Percentiles rank a stretch among this genome's conserved stretches.
phyloP scores from a whole-genome alignment of 2,329 filamentous ascomycete genomes.

The Fusarium burgessii region DNA sequence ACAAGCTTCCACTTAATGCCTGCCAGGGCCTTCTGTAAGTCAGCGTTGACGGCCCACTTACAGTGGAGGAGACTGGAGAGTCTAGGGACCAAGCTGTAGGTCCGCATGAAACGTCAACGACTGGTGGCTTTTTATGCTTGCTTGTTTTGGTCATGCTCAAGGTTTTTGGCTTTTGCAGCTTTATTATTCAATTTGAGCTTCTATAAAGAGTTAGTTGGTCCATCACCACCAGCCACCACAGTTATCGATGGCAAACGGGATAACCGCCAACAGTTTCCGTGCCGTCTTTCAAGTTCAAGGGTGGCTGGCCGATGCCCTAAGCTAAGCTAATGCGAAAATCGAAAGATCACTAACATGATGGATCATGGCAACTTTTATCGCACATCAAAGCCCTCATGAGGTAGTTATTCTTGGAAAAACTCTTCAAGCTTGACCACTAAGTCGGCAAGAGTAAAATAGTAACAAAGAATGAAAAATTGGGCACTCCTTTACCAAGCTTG shows the following conservation, averaged over 20 bases:
- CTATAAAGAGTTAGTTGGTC: not conserved
- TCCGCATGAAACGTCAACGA: constrained; percentile 6
- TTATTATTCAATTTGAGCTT: not conserved
- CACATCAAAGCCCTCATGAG: not conserved
- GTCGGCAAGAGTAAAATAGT: constrained; percentile 1
- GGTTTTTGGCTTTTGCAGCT: not conserved
- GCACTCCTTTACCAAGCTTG: not conserved
- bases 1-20: constrained; percentile 24
- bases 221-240: constrained; percentile 2
- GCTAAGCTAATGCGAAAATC: constrained; percentile 9
- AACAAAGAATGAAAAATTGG: constrained; percentile 1
- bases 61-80: constrained; percentile 5
- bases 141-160: not conserved
- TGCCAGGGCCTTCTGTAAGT: constrained; percentile 23
- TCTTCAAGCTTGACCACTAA: not conserved
- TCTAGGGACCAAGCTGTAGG: not conserved
- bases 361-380: not conserved
- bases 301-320: constrained; percentile 8
- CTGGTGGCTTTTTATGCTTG: constrained; percentile 1
- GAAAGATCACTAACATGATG: constrained; percentile 13
- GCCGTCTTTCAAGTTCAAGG: constrained; percentile 5
- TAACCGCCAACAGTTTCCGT: constrained; percentile 1
- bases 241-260: not conserved
- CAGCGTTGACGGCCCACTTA: constrained; percentile 9
- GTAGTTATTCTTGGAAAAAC: not conserved